Evolutionary conservation across 306 rosid species (phyloP).

Genomic region (Vigna radiata): DNA sequence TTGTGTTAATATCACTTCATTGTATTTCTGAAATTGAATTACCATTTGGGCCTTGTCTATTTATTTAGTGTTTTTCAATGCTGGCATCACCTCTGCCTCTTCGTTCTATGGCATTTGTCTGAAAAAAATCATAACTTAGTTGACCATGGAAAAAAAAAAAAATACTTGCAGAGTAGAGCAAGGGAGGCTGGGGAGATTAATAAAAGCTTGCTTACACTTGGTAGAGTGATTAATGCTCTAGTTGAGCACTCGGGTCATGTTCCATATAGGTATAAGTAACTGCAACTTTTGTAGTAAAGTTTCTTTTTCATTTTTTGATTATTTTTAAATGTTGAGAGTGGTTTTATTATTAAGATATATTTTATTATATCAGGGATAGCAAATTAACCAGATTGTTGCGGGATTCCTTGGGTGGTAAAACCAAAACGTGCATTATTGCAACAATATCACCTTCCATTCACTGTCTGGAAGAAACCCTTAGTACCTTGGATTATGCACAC

Average conservation of each 20-base stretch:
- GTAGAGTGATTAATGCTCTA: constrained; percentile 93
- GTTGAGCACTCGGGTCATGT: constrained; percentile 99
- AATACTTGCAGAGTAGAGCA: constrained; percentile 92
- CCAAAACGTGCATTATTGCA: constrained; percentile 98
- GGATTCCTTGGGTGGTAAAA: constrained; percentile 98
- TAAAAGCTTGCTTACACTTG: constrained; percentile 97
- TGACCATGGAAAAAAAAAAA: constrained; percentile 42
- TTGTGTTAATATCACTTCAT: constrained; percentile 8
- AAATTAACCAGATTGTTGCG: constrained; percentile 91
- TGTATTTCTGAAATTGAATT: constrained; percentile 11
- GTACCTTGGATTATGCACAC: constrained; percentile 96
- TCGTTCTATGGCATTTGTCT: constrained; percentile 25
- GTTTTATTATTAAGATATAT: constrained; percentile 36
- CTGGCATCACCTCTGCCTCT: constrained; percentile 25
- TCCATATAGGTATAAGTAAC: constrained; percentile 78
- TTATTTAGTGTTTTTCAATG: neutral
- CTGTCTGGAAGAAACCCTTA: constrained; percentile 98
- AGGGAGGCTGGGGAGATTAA: constrained; percentile 99
- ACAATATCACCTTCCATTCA: constrained; percentile 97
- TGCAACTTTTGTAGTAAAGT: constrained; percentile 21
- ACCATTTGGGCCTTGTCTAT: neutral
- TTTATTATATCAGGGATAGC: constrained; percentile 82
- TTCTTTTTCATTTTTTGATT: neutral
- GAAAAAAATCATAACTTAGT: constrained; percentile 9
- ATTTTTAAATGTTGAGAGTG: constrained; percentile 13